Evolutionary conservation across 768 basidiomycete genomes (phyloP), one percentile per base, ranked within the genome.

Genomic region (Pluteus cervinus): DNA sequence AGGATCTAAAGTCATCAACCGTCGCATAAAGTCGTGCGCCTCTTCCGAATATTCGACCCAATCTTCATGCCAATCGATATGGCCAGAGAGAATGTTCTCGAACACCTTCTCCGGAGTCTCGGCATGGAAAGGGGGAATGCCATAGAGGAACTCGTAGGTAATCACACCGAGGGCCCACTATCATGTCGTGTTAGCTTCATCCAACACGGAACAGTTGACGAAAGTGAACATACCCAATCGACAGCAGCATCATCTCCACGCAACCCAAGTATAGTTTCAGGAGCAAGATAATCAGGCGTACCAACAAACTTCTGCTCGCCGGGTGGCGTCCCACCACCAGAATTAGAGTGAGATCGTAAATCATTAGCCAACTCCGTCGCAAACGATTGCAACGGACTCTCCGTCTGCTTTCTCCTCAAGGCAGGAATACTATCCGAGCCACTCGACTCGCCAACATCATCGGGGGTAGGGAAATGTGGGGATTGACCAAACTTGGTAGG

Each of bases 151-250:
- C 66, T 99, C 96, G 57, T 99, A 98, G 21, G 90, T 88, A 56
- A 99, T 93, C 29, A 97, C 91, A 42, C 96, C 96, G 20, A 99
- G 73, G 8, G 96, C 94, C 96, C 96, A 99, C 96, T 96, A 56
- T 35, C 45, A n/a, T n/a, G 43, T 39, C 28, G 29, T 23, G 24
- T 48, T 31, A 47, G 41, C n/a, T 36, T 12, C 45, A 15, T 26
- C 41, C 29, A 26, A 15, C n/a, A 36, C 26, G 36, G 32, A 11
- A 29, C 21, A 26, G 45, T 8, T 39, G 45, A 21, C 39, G 23
- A 45, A 29, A 21, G 43, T 21, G 14, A 23, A 67, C 83, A 24
- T 46, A 94, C 92, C 92, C 96, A 99, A 63, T 99, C 96, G 47
- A 99, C 96, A 6, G 84, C 81, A 21, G 81, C 85, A 59, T 98